Evolutionary conservation across 305 asterid species (phyloP).

Genomic region (Fraxinus sp.): DNA sequence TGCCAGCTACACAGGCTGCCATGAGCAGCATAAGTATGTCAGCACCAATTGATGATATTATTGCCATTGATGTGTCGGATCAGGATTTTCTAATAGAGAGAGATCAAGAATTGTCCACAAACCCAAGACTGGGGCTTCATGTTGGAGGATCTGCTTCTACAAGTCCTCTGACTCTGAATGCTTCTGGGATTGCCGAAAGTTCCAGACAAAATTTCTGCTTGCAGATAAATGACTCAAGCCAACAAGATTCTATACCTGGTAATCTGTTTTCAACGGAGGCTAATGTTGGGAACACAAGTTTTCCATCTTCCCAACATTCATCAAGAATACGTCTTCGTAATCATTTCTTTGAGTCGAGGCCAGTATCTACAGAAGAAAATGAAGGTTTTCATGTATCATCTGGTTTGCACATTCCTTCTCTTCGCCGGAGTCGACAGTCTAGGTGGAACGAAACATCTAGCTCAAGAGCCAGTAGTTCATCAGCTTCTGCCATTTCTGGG

Average conservation of each 20-base stretch:
- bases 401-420: constrained; percentile 38
- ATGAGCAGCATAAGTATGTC: constrained; percentile 30
- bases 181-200: constrained; percentile 40
- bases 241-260: constrained; percentile 41
- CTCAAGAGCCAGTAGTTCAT: constrained; percentile 47
- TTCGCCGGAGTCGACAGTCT: constrained; percentile 44
- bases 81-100: constrained; percentile 22
- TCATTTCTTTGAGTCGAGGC: constrained; percentile 43
- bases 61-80: constrained; percentile 32
- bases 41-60: constrained; percentile 33
- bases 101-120: constrained; percentile 13
- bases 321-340: constrained; percentile 45
- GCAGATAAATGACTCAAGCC: constrained; percentile 55
- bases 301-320: constrained; percentile 41
- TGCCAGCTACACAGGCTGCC: constrained; percentile 33
- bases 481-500: constrained; percentile 34
- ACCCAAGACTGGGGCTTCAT: constrained; percentile 60
- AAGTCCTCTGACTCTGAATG: constrained; percentile 34
- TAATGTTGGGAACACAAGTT: constrained; percentile 35
- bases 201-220: constrained; percentile 56
- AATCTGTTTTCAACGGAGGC: constrained; percentile 33
- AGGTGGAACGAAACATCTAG: constrained; percentile 63
- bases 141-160: constrained; percentile 51
- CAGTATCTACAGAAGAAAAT: constrained; percentile 42
- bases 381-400: constrained; percentile 33